A percentile compares a stretch with the other conserved stretches of the same genome.
phyloP scores from a whole-genome alignment of 257 asterid genomes.

The Sherardia arvensis region DNA sequence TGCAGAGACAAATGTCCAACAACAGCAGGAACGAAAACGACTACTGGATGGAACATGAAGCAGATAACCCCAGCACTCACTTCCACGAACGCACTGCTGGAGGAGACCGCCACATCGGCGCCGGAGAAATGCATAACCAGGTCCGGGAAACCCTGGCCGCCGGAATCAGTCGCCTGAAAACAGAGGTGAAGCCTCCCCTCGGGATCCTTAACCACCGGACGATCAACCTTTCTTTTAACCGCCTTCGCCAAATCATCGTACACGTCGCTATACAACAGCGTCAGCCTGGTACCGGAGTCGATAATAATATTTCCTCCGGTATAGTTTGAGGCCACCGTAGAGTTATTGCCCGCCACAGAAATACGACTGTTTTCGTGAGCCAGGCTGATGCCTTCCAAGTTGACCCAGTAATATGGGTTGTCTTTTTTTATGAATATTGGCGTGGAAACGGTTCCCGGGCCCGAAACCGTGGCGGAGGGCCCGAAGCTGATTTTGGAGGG shows the following conservation, averaged over 20 bases:
- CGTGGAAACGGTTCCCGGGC: constrained; percentile 26
- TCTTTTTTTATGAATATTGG: constrained; percentile 27
- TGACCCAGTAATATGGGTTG: constrained; percentile 29
- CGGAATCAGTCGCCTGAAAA: constrained; percentile 7
- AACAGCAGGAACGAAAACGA: no score
- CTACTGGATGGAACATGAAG: constrained; percentile 24
- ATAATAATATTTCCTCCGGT: constrained; percentile 45
- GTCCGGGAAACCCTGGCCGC: constrained; percentile 10
- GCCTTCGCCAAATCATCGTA: constrained; percentile 21
- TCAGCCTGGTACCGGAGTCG: constrained; percentile 59
- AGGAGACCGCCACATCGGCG: constrained; percentile 34
- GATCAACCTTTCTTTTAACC: constrained; percentile 1
- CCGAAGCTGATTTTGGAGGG: constrained; percentile 42
- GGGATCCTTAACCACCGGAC: constrained; percentile 9
- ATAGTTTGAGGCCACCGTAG: not conserved
- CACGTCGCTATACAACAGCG: constrained; percentile 20
- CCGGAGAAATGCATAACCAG: constrained; percentile 33
- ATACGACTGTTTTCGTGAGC: no score
- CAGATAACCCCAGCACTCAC: constrained; percentile 29
- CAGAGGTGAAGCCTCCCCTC: constrained; percentile 22
- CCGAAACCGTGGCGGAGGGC: constrained; percentile 18
- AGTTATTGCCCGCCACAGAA: no score
- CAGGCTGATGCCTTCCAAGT: constrained; percentile 34
- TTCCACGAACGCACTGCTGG: constrained; percentile 26
- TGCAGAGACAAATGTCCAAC: constrained; percentile 41